Base-by-base conservation (phyloP, 768 basidiomycete species). In the Lentinula edodes region DNA sequence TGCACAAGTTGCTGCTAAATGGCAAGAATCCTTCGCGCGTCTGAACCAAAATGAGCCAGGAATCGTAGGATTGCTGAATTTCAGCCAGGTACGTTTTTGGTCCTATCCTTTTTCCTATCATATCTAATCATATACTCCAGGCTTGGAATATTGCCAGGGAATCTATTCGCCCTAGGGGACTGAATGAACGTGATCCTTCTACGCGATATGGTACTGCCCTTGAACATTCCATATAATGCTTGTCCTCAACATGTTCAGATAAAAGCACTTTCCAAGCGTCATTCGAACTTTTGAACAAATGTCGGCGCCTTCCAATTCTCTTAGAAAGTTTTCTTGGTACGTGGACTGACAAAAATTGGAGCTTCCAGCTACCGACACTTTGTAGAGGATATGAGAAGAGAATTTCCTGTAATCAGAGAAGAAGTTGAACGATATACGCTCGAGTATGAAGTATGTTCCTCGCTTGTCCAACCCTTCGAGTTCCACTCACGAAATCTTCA, bases 321-420 rank as follows among this genome's bases (percentile, higher is more conserved):
- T 72, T 91, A 23, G 90, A 93, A 67, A 81, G 80, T 10, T 91
- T 89, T 68, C 79, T 91, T 32, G 87, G 90, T 90, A 57, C 57
- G 84, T 68, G 15, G 7, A 32, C 23, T 13, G 16, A 46, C 16
- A n/a, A n/a, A 6, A 13, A 48, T 10, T 32, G 32, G 61, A 32
- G 62, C 6, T 41, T 20, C 34, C 5, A 48, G 18, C 5, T 9
- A 61, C 12, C 15, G 23, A 32, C 39, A 41, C 23, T 4, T 58
- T 34, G 42, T 54, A 92, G 91, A 91, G 69, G 80, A 86, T 66
- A 74, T 92, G 68, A 78, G 85, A 23, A 77, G 80, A 63, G 77
- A 79, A 45, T 88, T 83, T 58, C 66, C 83, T 68, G 70, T 89
- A 39, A 80, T 93, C 52, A 76, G 79, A 23, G 71, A 69, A n/a